Evolutionary conservation across 2,329 filamentous ascomycete species (phyloP), one percentile per base, ranked within the genome.

Genomic region (Coleophoma cylindrospora): DNA sequence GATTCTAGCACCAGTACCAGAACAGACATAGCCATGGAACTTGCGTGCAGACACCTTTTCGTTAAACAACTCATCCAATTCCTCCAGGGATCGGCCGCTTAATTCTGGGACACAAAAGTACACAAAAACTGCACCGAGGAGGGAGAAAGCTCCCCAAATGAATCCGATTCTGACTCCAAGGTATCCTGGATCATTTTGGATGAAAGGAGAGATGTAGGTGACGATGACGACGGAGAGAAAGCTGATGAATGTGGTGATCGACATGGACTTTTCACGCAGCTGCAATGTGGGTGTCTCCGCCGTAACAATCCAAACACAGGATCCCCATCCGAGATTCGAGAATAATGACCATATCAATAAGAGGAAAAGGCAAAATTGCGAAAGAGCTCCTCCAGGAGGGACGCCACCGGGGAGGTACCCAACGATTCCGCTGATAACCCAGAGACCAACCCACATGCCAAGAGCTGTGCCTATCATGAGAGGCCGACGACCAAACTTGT

Each of bases 111-210:
- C 61, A 50, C 53, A 67, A 50, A 62, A 63, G 60, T 62, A 69
- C 43, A 69, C 46, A 48, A 62, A 68, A 10, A 66, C 53, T 12
- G 65, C 50, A n/a, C 55, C 66, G 6, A 68, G 48, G 7, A 68
- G 53, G 5, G 59, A 57, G 9, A 70, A 44, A 0, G 59, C 66
- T 1, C 62, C 65, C 45, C 68, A 73, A 4, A 71, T 56, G 40
- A 72, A 73, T 0, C 61, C 61, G 0, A 69, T 67, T 52, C 70
- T 70, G 1, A 64, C 67, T 6, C 69, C 68, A 0, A 73, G 62
- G 12, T 69, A 67, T 0, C 58, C 61, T 15, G 38, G 38, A 19
- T 41, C 8, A 21, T 41, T 41, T 47, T 66, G 52, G 67, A 68
- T 2, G 68, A 51, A 38, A 66, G 68, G 1, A 66, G 66, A 8